phyloP scores from a whole-genome alignment of 257 asterid genomes.

The Gentiana dahurica region DNA sequence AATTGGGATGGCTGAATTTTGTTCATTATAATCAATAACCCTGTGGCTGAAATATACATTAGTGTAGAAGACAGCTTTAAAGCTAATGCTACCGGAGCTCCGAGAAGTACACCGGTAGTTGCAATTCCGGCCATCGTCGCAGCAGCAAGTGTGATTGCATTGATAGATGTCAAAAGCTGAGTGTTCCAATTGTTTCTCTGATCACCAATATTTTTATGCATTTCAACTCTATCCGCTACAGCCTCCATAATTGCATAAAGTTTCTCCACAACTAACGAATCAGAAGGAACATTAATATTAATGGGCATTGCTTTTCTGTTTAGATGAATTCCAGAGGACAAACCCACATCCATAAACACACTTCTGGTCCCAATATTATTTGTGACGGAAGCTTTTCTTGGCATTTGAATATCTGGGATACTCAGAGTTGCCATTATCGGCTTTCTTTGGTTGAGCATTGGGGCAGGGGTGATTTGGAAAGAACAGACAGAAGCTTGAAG shows the following conservation, averaged over 20 bases:
- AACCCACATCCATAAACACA: neutral
- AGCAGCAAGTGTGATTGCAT: constrained; percentile 38
- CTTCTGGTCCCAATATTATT: neutral
- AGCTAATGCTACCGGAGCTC: constrained; percentile 6
- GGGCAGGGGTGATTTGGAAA: neutral
- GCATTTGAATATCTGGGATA: neutral
- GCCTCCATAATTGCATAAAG: constrained; percentile 45
- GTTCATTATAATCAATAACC: constrained; percentile 19
- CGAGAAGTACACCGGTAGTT: constrained; percentile 15
- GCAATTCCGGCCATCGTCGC: constrained; percentile 17
- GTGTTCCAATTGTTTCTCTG: constrained; percentile 50
- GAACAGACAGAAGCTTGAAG: constrained; percentile 8
- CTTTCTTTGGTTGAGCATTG: neutral
- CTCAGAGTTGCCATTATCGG: constrained; percentile 5
- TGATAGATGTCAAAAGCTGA: constrained; percentile 36
- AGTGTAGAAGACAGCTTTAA: constrained; percentile 19
- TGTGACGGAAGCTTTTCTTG: constrained; percentile 5
- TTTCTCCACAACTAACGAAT: constrained; percentile 21
- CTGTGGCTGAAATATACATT: constrained; percentile 29
- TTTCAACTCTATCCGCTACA: constrained; percentile 52
- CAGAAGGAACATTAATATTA: constrained; percentile 6
- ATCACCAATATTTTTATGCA: constrained; percentile 45
- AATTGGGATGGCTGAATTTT: constrained; percentile 72
- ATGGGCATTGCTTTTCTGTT: neutral
- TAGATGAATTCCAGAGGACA: neutral